phyloP scores from a whole-genome alignment of 768 basidiomycete genomes.

The Mycena galericulata region DNA sequence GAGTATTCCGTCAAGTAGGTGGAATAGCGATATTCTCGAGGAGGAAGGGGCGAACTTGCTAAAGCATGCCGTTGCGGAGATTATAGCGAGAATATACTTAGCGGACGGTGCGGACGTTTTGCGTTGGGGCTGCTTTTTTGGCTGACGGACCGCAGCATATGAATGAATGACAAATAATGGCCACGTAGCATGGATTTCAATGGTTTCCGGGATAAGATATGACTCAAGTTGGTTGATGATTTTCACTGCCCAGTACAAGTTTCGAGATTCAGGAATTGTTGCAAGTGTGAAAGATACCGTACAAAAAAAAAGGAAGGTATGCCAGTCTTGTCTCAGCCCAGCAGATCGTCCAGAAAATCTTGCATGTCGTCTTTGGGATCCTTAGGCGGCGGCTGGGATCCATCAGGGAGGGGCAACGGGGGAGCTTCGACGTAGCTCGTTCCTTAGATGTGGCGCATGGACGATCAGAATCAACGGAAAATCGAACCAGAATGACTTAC shows the following conservation, averaged over 20 bases:
- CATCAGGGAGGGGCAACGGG: constrained; percentile 58
- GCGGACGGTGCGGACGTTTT: background rate
- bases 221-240: too few relatives aligned
- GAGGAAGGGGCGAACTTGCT: constrained; percentile 46
- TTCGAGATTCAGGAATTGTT: too few relatives aligned
- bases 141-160: background rate
- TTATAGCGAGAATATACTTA: constrained; percentile 24
- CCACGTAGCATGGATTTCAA: too few relatives aligned
- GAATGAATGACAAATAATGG: background rate
- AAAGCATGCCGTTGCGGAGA: constrained; percentile 45
- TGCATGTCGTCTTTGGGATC: constrained; percentile 72
- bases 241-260: too few relatives aligned
- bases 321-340: constrained; percentile 51
- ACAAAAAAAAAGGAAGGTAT: too few relatives aligned
- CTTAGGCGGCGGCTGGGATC: constrained; percentile 44
- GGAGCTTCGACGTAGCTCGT: constrained; percentile 58
- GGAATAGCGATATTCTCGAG: constrained; percentile 51
- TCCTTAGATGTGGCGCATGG: background rate
- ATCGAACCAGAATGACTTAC: constrained; percentile 44
- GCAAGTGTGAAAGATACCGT: too few relatives aligned
- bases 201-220: too few relatives aligned
- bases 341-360: constrained; percentile 76
- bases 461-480: constrained; percentile 34
- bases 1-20: constrained; percentile 45
- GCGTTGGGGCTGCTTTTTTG: background rate